Evolutionary conservation across 305 asterid species (phyloP).

Genomic region (Rubia tinctorum): DNA sequence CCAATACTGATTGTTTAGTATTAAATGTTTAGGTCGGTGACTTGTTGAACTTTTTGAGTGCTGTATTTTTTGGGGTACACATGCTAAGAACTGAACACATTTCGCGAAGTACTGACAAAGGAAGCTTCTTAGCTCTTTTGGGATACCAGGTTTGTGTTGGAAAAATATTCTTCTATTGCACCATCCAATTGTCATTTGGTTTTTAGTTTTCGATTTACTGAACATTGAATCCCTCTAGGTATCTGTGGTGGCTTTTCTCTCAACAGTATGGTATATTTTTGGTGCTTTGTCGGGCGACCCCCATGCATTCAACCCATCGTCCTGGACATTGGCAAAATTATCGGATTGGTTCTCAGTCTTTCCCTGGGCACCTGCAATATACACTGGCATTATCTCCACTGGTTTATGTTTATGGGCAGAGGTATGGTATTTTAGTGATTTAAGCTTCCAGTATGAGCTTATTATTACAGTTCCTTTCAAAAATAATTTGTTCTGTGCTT

Average conservation of each 20-base stretch:
- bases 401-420: constrained; percentile 73
- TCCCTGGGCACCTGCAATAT: constrained; percentile 84
- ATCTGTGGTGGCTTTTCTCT: constrained; percentile 58
- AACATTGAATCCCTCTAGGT: constrained; percentile 34
- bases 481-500: neutral
- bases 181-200: neutral
- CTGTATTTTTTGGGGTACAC: constrained; percentile 74
- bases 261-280: constrained; percentile 51
- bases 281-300: constrained; percentile 40
- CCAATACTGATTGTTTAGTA: neutral
- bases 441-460: neutral
- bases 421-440: constrained; percentile 31
- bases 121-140: constrained; percentile 57
- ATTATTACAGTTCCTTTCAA: neutral
- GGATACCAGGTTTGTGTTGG: constrained; percentile 62
- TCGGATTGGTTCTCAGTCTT: constrained; percentile 36
- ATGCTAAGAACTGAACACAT: constrained; percentile 77
- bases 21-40: constrained; percentile 61
- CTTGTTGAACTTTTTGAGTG: constrained; percentile 65
- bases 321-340: constrained; percentile 44
- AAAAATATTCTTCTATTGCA: neutral
- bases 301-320: constrained; percentile 35
- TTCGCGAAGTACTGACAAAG: constrained; percentile 52
- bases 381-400: constrained; percentile 76
- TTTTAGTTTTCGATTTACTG: constrained; percentile 6